Evolutionary conservation across 371 early-diverging fungal species (phyloP), one percentile per base, ranked within the genome.

Genomic region (Apophysomyces trapeziformis): DNA sequence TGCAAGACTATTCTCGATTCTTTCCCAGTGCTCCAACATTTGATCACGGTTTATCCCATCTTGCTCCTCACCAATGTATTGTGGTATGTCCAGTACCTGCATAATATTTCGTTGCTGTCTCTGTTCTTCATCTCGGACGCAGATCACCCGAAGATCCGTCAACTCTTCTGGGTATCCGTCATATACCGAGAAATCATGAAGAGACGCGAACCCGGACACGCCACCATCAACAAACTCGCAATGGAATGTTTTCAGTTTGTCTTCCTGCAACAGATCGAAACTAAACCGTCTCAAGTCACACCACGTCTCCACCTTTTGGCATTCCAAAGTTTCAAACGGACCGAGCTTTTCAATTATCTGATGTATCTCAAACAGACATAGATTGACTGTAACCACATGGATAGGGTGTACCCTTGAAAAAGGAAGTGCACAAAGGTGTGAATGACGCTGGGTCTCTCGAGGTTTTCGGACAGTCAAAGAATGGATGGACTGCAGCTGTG

Each of bases 301-400:
- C 54, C 54, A 50, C 18, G 54, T 50, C 21, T 50, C 54, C 1
- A 50, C 54, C 16, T 50, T 50, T 16, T 26, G 4, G 54, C 54
- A 50, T 16, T 50, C 16, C 21, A n/a, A 21, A 18, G 21, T 21
- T 8, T 8, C 21, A 16, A 50, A 16, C 6, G 54, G 54, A 21
- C 54, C 54, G 21, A 50, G 16, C 21, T 50, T 16, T 21, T 21
- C 7, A 0, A 21, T 18, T 21, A 50, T 50, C 21, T 26, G 54
- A 50, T 50, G 54, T 7, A 50, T 50, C 21, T 50, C 54, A 50
- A 18, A 50, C 11, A 50, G 21, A 50, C 54, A 50, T 50, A 50
- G 21, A 21, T 50, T 50, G 54, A 50, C 54, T 7, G 54, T 50
- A 50, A 50, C 9, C 21, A 50, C 7, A 7, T 50, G n/a, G 5